Conservation (phyloP, 345 rosid species). For the Populus pruinosa region DNA sequence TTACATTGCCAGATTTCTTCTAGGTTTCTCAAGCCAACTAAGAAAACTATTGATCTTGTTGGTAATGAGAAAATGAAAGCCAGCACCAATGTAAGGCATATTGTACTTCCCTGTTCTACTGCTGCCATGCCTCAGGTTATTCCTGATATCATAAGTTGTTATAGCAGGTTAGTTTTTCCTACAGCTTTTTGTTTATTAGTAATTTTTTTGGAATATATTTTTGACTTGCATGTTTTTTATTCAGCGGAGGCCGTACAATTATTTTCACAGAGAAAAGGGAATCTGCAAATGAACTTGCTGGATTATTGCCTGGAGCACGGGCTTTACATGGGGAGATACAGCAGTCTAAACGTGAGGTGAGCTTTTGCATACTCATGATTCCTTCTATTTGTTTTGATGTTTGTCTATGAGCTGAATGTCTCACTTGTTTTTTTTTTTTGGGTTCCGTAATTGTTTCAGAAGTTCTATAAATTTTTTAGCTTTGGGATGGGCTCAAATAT, state of each 20-base stretch:
- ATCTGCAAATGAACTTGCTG: slow-evolving; percentile 86
- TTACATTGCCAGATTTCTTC: slow-evolving; percentile 50
- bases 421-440: not conserved
- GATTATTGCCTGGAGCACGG: slow-evolving; percentile 75
- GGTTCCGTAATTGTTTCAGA: not conserved
- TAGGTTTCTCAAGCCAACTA: slow-evolving; percentile 65
- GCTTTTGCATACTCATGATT: not conserved
- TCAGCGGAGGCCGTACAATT: slow-evolving; percentile 91
- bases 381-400: not conserved
- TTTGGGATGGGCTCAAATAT: not conserved
- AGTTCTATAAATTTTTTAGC: not conserved
- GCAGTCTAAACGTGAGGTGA: slow-evolving; percentile 90
- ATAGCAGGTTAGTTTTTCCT: slow-evolving; percentile 62
- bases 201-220: not conserved
- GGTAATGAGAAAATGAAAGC: slow-evolving; percentile 99
- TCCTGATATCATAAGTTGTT: slow-evolving; percentile 87
- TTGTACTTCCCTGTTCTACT: slow-evolving; percentile 71
- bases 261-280: slow-evolving; percentile 88
- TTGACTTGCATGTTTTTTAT: slow-evolving; percentile 15
- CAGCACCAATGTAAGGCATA: slow-evolving; percentile 81
- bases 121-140: slow-evolving; percentile 74
- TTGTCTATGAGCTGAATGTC: not conserved
- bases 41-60: slow-evolving; percentile 93
- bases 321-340: slow-evolving; percentile 95
- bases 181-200: not conserved